These are phyloP conservation scores for Rhododendron griersonianum DNA, from an alignment of 148 eudicot genomes.

Conservation along the genomic window DNA sequence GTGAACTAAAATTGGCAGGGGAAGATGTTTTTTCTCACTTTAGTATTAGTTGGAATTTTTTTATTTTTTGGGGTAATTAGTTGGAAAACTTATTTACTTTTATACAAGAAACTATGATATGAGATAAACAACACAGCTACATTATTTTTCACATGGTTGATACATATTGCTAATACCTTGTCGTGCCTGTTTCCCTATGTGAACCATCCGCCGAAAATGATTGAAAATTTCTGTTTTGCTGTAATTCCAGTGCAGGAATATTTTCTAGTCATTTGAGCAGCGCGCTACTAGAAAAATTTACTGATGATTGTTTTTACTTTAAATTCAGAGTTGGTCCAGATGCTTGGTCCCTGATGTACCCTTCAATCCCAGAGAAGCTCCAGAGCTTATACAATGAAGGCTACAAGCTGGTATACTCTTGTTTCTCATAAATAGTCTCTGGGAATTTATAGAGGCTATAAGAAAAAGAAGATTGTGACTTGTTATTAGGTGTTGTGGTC, in stretches of 20 bases:
- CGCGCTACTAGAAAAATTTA: not conserved
- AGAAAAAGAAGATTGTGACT: not conserved
- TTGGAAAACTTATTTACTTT: not conserved
- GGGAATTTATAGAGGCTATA: not conserved
- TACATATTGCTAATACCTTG: not conserved
- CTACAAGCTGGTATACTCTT: constrained; percentile 71
- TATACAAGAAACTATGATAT: not conserved
- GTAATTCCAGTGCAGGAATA: not conserved
- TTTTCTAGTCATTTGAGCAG: not conserved
- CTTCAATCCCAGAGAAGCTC: constrained; percentile 88
- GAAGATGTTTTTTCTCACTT: constrained; percentile 1
- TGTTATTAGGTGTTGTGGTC: not conserved
- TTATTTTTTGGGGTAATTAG: too few species aligned
- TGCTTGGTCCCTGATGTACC: constrained; percentile 93
- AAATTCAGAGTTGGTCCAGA: constrained; percentile 65
- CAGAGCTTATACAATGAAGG: constrained; percentile 69
- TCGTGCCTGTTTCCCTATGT: not conserved
- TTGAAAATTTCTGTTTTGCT: not conserved
- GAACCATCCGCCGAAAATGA: not conserved
- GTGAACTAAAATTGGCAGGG: not conserved
- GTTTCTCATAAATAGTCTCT: not conserved
- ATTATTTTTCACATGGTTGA: not conserved
- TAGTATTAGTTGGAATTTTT: too few species aligned
- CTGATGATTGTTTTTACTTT: constrained; percentile 2
- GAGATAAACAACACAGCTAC: not conserved